A percentile compares a stretch with the other conserved stretches of the same genome.
Conservation (phyloP, 495 filamentous ascomycete species). For the Astrocystis sublimbata region DNA sequence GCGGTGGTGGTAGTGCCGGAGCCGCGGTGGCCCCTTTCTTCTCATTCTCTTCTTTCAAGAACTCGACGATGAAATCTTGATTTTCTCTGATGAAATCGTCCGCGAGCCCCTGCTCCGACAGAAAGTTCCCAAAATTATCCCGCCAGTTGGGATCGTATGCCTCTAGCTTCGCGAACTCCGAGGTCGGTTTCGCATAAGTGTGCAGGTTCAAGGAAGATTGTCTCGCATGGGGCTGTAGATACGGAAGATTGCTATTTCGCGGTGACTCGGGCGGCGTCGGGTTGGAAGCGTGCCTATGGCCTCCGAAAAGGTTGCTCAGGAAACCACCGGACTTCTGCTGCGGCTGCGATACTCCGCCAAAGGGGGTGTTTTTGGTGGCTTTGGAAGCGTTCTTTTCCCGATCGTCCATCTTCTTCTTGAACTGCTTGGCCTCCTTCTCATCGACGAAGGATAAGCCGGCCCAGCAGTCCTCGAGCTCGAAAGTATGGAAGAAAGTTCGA, state of each 20-base stretch:
- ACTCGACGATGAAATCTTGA: conserved; percentile 91
- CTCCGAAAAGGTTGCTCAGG: conserved; percentile 68
- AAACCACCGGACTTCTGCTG: conserved; percentile 53
- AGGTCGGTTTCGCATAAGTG: conserved; percentile 37
- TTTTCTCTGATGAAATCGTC: conserved; percentile 91
- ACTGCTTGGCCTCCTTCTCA: conserved; percentile 93
- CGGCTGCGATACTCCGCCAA: conserved; percentile 58
- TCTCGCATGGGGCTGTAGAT: conserved; percentile 49
- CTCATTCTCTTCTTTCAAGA: conserved; percentile 74
- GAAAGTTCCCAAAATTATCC: conserved; percentile 75
- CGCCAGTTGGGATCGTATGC: conserved; percentile 81
- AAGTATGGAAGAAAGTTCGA: conserved; percentile 94
- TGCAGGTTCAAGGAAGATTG: conserved; percentile 44
- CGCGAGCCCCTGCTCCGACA: conserved; percentile 83
- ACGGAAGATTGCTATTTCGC: conserved; percentile 46
- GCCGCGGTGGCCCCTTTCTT: conserved; percentile 26
- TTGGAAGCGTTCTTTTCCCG: conserved; percentile 92
- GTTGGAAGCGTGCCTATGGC: conserved; percentile 66
- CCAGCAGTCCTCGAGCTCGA: conserved; percentile 88
- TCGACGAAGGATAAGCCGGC: conserved; percentile 90
- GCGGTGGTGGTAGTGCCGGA: conserved; percentile 59
- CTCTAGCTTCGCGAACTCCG: conserved; percentile 69
- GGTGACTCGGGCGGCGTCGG: conserved; percentile 58
- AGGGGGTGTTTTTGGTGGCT: conserved; percentile 73
- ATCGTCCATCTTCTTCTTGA: conserved; percentile 93